Percentiles rank a stretch among this genome's conserved stretches.
Conservation (phyloP, 495 filamentous ascomycete genomes). For the Daldinia childiae region DNA sequence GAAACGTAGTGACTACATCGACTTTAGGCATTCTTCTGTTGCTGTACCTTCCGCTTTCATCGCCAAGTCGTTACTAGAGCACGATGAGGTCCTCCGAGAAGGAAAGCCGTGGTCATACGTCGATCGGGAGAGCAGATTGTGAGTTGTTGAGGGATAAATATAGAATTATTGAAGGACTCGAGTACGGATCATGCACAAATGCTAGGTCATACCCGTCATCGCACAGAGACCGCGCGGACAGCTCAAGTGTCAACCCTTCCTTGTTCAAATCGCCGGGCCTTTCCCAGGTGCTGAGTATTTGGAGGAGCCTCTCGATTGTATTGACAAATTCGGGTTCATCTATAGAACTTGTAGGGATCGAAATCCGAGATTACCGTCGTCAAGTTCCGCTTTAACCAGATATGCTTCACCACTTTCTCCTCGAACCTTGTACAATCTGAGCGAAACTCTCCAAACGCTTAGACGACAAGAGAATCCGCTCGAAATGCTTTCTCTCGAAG, state of each 20-base stretch:
- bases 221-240: not conserved
- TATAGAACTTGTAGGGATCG: not conserved
- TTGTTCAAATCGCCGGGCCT: not conserved
- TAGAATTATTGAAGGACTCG: not conserved
- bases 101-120: not conserved
- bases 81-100: not conserved
- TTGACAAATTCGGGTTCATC: not conserved
- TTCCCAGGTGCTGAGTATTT: not conserved
- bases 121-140: not conserved
- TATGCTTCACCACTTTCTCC: not conserved
- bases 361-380: not conserved
- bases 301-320: not conserved
- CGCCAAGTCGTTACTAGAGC: not conserved
- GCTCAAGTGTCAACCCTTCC: not conserved
- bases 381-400: not conserved
- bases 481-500: not conserved
- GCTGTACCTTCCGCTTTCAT: not conserved
- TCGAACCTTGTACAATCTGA: not conserved
- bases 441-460: not conserved
- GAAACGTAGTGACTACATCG: slow-evolving; percentile 10
- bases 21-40: not conserved
- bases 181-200: not conserved
- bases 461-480: not conserved
- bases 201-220: not conserved
- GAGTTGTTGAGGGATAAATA: not conserved